A percentile compares a stretch with the other conserved stretches of the same genome.
Evolutionary conservation across 768 basidiomycete genomes (phyloP).

Genomic region (Pholiota microspora): DNA sequence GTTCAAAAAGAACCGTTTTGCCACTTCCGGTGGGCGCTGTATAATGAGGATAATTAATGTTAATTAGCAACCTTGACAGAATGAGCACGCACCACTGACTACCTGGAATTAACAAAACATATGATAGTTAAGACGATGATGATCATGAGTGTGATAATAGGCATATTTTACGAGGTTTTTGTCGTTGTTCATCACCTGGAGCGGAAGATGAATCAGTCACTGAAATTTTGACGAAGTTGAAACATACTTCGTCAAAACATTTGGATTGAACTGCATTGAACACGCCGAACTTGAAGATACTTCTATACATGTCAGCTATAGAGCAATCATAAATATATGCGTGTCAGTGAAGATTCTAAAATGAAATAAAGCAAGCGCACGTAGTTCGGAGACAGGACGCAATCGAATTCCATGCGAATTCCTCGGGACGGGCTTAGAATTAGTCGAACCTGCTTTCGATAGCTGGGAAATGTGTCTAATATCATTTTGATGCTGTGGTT

Average conservation of each 20-base stretch:
- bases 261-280: constrained; percentile 92
- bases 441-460: background rate
- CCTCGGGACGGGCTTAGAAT: constrained; percentile 7
- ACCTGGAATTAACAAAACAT: constrained; percentile 42
- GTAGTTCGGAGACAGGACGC: constrained; percentile 71
- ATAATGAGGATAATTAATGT: constrained; percentile 34
- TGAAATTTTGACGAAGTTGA: background rate
- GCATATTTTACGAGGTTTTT: constrained; percentile 59
- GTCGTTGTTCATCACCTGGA: constrained; percentile 54
- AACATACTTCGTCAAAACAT: constrained; percentile 72
- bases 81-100: constrained; percentile 53
- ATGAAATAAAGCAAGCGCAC: constrained; percentile 36
- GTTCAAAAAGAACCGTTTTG: constrained; percentile 93
- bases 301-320: constrained; percentile 77
- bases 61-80: background rate
- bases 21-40: constrained; percentile 97
- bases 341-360: background rate
- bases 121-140: background rate
- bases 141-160: background rate
- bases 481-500: background rate
- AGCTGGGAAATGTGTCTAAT: background rate
- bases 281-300: constrained; percentile 81
- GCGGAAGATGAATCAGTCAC: background rate
- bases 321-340: constrained; percentile 8
- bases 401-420: constrained; percentile 45